These are phyloP conservation scores for Ulota crispa DNA, from an alignment of 225 moss, liverwort and hornwort genomes.

Conservation along the genomic window DNA sequence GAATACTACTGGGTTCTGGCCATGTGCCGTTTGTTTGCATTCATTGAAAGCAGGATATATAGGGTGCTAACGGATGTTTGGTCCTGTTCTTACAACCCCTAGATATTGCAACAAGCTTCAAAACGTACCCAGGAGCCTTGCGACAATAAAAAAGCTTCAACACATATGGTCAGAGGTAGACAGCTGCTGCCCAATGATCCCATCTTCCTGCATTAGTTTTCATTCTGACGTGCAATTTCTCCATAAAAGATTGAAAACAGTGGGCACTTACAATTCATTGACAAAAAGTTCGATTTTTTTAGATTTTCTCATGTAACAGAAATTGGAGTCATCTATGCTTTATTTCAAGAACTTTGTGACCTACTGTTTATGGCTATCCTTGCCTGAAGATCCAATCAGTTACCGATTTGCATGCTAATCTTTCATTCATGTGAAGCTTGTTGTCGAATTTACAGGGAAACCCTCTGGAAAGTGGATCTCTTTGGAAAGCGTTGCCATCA, in stretches of 20 bases:
- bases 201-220: background rate
- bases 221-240: background rate
- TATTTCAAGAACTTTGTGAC: background rate
- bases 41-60: constrained; percentile 15
- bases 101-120: constrained; percentile 82
- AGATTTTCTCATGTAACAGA: background rate
- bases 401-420: background rate
- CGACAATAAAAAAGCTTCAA: constrained; percentile 56
- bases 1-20: background rate
- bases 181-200: constrained; percentile 3
- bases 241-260: background rate
- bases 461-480: constrained; percentile 49
- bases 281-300: background rate
- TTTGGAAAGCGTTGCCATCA: constrained; percentile 50
- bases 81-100: background rate
- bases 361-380: background rate
- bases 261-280: background rate
- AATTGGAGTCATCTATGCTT: background rate
- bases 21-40: background rate
- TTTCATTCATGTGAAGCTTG: constrained; percentile 5
- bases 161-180: constrained; percentile 80
- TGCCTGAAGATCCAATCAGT: background rate
- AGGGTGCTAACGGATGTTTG: constrained; percentile 29
- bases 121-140: constrained; percentile 55
- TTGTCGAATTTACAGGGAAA: constrained; percentile 47